These are phyloP conservation scores for Phytopythium montanum DNA, from an alignment of 352 stramenopile species.

Conservation along the genomic window DNA sequence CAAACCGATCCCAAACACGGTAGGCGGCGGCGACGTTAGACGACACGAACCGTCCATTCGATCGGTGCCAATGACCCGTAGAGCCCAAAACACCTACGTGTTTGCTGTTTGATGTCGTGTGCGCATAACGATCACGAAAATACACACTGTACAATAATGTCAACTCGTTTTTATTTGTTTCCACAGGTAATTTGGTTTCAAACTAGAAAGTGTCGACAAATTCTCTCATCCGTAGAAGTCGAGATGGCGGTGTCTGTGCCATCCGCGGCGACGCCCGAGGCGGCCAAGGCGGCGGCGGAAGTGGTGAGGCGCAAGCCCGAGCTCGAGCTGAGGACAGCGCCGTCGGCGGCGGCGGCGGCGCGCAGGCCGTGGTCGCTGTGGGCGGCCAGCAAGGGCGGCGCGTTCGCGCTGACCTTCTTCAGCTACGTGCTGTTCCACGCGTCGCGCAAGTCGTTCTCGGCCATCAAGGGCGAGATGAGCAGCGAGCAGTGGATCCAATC, in stretches of 20 bases:
- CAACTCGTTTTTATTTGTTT: too few relatives aligned
- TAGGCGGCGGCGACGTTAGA: too few relatives aligned
- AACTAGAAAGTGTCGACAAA: too few relatives aligned
- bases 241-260: neutral
- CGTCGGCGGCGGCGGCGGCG: neutral
- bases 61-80: too few relatives aligned
- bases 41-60: too few relatives aligned
- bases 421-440: slow-evolving; percentile 82
- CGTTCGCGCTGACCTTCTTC: slow-evolving; percentile 75
- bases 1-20: too few relatives aligned
- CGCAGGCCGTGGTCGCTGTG: slow-evolving; percentile 14
- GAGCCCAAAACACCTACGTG: too few relatives aligned
- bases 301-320: neutral
- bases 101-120: too few relatives aligned
- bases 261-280: neutral
- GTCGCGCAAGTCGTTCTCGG: slow-evolving; percentile 75
- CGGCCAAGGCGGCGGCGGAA: neutral
- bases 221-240: too few relatives aligned
- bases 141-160: too few relatives aligned
- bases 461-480: slow-evolving; percentile 81
- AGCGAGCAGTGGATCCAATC: slow-evolving; percentile 78
- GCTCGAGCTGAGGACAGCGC: neutral
- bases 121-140: too few relatives aligned
- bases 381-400: slow-evolving; percentile 46
- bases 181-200: too few relatives aligned